Conservation (phyloP, 2,329 filamentous ascomycete species). For the Cyanodermella asteris region DNA sequence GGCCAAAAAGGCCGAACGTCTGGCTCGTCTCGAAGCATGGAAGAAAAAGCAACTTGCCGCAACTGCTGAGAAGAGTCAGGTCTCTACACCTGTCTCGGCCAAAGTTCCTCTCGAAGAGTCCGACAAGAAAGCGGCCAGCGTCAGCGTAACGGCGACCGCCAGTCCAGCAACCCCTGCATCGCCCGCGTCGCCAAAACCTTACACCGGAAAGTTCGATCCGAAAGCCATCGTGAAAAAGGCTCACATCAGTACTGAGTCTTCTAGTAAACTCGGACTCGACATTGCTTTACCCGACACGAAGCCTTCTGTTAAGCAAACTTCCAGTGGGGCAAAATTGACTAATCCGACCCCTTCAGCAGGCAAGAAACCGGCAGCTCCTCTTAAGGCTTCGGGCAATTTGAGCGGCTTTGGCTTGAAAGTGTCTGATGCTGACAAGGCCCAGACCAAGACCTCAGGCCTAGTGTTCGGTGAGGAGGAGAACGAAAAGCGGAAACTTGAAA, state of each 20-base stretch:
- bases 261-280: conserved; percentile 34
- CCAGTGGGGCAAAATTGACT: conserved; percentile 1
- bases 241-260: conserved; percentile 33
- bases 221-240: conserved; percentile 71
- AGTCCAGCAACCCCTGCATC: conserved; percentile 29
- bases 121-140: conserved; percentile 40
- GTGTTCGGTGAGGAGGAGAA: conserved; percentile 78
- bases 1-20: conserved; percentile 57
- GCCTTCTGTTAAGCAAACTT: conserved; percentile 1
- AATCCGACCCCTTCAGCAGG: conserved; percentile 6
- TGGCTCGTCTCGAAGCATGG: conserved; percentile 73
- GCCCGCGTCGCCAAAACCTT: conserved; percentile 31
- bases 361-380: conserved; percentile 31
- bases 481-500: conserved; percentile 70
- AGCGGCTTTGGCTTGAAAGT: conserved; percentile 61
- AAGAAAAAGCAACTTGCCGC: conserved; percentile 64
- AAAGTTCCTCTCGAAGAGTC: conserved; percentile 54
- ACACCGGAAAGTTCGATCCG: conserved; percentile 65
- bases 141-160: conserved; percentile 29
- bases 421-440: conserved; percentile 41
- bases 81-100: too few relatives aligned
- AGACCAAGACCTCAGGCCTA: conserved; percentile 51
- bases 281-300: conserved; percentile 23
- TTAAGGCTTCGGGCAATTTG: conserved; percentile 49
- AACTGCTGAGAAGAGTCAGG: conserved; percentile 42